phyloP scores from a whole-genome alignment of 306 rosid species.

The Cucurbita argyrosperma region DNA sequence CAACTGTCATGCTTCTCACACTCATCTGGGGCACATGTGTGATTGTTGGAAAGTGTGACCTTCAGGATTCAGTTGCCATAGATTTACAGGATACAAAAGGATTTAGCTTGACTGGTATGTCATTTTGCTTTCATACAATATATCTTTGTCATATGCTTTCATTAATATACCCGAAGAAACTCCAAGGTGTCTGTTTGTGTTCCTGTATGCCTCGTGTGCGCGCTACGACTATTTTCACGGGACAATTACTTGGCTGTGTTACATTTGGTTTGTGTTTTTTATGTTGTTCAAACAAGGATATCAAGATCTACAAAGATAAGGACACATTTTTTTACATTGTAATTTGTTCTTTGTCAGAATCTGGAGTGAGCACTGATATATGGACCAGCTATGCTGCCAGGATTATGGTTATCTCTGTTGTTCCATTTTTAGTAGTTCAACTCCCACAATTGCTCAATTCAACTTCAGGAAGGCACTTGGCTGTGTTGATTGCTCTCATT shows the following conservation, averaged over 20 bases:
- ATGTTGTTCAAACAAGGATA: not conserved
- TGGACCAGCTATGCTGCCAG: slow-evolving; percentile 86
- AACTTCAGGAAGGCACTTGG: slow-evolving; percentile 53
- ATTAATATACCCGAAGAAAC: not conserved
- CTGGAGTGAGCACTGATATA: slow-evolving; percentile 92
- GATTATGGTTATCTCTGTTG: slow-evolving; percentile 61
- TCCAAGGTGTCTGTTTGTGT: not conserved
- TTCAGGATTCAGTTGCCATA: slow-evolving; percentile 14
- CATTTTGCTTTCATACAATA: not conserved
- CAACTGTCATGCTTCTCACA: slow-evolving; percentile 63
- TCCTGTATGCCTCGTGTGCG: not conserved
- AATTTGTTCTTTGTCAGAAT: slow-evolving; percentile 38
- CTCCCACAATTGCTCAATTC: slow-evolving; percentile 68
- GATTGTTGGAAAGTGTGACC: slow-evolving; percentile 48
- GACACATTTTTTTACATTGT: not conserved
- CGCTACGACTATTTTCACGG: too few species aligned
- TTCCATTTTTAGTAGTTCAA: slow-evolving; percentile 81
- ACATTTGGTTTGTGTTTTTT: not conserved
- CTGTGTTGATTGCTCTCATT: slow-evolving; percentile 63
- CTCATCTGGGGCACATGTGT: slow-evolving; percentile 57
- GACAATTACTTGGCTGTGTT: too few species aligned
- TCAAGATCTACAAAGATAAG: not conserved
- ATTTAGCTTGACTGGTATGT: slow-evolving; percentile 26
- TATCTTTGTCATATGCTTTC: not conserved
- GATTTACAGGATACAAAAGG: slow-evolving; percentile 28